These are phyloP conservation scores for Stephania japonica DNA, from an alignment of 164 flowering plant genomes.

Conservation along the genomic window DNA sequence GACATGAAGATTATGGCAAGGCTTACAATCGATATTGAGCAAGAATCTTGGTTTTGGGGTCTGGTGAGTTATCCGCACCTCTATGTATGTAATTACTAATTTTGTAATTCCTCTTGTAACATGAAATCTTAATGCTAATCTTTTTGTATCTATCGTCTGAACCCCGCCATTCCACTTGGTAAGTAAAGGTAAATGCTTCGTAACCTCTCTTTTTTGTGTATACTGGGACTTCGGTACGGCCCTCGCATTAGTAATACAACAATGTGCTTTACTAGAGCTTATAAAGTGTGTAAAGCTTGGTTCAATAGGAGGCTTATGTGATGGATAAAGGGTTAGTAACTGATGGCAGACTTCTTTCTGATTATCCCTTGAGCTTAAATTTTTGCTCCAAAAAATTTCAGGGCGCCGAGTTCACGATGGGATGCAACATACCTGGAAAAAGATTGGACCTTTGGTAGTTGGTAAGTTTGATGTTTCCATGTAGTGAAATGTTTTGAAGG, in stretches of 20 bases:
- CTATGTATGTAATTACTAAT: neutral
- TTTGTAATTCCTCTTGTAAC: neutral
- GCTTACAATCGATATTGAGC: conserved; percentile 60
- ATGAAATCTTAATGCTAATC: neutral
- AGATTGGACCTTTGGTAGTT: conserved; percentile 26
- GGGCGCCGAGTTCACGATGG: conserved; percentile 26
- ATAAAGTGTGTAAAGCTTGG: neutral
- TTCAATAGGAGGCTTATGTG: neutral
- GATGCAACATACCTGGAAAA: conserved; percentile 8
- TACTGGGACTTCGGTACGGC: neutral
- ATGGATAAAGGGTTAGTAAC: neutral
- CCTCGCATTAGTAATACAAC: neutral
- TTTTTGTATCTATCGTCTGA: neutral
- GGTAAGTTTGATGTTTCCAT: conserved; percentile 28
- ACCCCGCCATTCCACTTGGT: neutral
- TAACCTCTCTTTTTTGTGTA: neutral
- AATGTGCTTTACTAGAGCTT: conserved; percentile 5
- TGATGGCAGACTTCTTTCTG: conserved; percentile 9
- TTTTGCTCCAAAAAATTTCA: conserved; percentile 34
- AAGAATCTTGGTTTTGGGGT: conserved; percentile 4
- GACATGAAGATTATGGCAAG: conserved; percentile 69
- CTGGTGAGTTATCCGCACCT: conserved; percentile 49
- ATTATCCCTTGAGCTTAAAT: conserved; percentile 21
- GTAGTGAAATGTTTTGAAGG: neutral
- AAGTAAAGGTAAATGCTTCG: neutral